Evolutionary conservation across 73 alveolate genomes (phyloP).

Genomic region (Paramecium primaurelia): DNA sequence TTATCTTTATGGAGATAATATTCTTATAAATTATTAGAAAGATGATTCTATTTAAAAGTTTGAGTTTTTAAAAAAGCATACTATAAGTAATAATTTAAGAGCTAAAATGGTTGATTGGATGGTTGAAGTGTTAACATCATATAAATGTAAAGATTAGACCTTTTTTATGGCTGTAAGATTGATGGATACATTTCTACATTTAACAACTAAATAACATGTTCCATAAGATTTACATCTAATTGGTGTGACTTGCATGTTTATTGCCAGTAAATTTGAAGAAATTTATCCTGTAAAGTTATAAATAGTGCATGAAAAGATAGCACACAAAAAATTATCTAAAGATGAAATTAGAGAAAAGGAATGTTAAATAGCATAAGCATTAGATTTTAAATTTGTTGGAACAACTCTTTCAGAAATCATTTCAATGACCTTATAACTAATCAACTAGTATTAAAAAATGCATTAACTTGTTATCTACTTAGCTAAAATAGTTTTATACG

Average conservation of each 20-base stretch:
- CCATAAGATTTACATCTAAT: conserved; percentile 69
- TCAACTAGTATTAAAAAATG: neutral
- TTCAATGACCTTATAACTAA: neutral
- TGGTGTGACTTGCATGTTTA: conserved; percentile 79
- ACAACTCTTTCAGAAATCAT: conserved; percentile 36
- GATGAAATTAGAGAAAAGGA: conserved; percentile 54
- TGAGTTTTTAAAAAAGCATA: conserved; percentile 64
- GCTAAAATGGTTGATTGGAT: conserved; percentile 96
- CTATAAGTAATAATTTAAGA: conserved; percentile 72
- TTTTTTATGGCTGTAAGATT: conserved; percentile 87
- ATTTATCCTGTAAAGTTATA: conserved; percentile 66
- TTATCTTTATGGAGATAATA: neutral
- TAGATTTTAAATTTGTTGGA: conserved; percentile 47
- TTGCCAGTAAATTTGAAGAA: conserved; percentile 84
- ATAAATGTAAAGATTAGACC: conserved; percentile 72
- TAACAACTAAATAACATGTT: conserved; percentile 7
- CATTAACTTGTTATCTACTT: conserved; percentile 14
- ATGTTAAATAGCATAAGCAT: neutral
- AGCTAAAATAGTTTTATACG: conserved; percentile 57
- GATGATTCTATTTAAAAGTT: neutral
- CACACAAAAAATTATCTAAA: conserved; percentile 48
- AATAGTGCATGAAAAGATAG: conserved; percentile 59
- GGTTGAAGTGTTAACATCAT: conserved; percentile 89
- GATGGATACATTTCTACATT: conserved; percentile 64
- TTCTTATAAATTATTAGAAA: neutral